Conservation (phyloP, 2,329 filamentous ascomycete genomes). For the Paracamarosporium sp. region DNA sequence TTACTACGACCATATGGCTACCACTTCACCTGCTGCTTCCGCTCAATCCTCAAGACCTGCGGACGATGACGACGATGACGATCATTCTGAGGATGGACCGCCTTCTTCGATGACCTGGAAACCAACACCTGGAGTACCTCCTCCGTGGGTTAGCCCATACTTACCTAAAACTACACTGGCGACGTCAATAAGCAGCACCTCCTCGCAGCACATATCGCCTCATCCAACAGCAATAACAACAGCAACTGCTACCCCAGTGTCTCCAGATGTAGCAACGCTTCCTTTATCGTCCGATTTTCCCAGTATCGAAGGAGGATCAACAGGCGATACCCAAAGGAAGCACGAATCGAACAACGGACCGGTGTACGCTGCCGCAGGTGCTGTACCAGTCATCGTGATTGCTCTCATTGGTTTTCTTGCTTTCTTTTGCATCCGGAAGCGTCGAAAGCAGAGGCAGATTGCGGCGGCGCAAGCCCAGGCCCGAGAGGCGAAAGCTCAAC, state of each 20-base stretch:
- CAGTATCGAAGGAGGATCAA: background rate
- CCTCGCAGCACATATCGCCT: background rate
- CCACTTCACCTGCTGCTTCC: background rate
- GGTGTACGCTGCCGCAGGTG: constrained; percentile 31
- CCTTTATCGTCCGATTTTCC: background rate
- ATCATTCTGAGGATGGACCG: constrained; percentile 8
- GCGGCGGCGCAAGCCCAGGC: constrained; percentile 13
- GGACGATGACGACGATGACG: constrained; percentile 7
- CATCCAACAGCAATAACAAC: background rate
- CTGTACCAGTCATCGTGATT: constrained; percentile 32
- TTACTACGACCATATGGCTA: background rate
- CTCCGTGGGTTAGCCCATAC: background rate
- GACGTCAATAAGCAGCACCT: background rate
- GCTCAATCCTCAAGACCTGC: background rate
- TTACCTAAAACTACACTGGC: background rate
- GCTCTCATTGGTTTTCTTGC: constrained; percentile 27
- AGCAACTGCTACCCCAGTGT: background rate
- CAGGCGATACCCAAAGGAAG: background rate
- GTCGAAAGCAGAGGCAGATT: constrained; percentile 29
- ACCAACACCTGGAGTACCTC: background rate
- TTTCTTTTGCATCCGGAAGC: constrained; percentile 39
- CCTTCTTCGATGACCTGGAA: background rate
- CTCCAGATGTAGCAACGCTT: background rate
- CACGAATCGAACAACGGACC: constrained; percentile 17
- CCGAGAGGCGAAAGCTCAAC: constrained; percentile 37